Percentiles rank a stretch among this genome's conserved stretches.
Evolutionary conservation across 805 yeast species (phyloP).

Genomic region (Wickerhamiella nectarea): DNA sequence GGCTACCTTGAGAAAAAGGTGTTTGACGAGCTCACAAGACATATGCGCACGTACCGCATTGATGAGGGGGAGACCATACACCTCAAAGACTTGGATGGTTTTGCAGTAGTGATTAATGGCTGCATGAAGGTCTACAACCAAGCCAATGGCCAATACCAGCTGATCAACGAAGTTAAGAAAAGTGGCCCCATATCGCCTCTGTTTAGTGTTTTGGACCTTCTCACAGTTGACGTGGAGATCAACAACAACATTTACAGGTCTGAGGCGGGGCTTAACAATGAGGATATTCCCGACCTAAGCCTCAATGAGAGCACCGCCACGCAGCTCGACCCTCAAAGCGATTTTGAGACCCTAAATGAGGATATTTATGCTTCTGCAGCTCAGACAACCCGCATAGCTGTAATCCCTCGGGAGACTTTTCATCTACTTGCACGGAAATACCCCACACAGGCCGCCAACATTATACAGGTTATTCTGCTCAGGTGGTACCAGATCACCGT

Average conservation of each 20-base stretch:
- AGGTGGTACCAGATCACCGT: conserved; percentile 81
- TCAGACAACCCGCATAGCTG: conserved; percentile 69
- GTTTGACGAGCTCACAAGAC: conserved; percentile 81
- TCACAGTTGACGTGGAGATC: conserved; percentile 35
- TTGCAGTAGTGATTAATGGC: conserved; percentile 88
- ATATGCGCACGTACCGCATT: conserved; percentile 77
- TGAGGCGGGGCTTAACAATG: conserved; percentile 1
- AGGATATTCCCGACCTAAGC: conserved; percentile 8
- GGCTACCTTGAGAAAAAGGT: conserved; percentile 86
- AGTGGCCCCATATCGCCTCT: conserved; percentile 80
- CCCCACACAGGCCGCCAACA: conserved; percentile 85
- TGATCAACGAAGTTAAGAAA: conserved; percentile 64
- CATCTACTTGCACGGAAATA: conserved; percentile 53
- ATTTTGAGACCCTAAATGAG: conserved; percentile 16
- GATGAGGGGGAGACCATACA: conserved; percentile 63
- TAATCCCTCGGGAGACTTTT: conserved; percentile 79
- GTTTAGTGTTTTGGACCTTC: conserved; percentile 62
- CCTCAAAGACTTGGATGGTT: conserved; percentile 65
- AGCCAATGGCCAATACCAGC: conserved; percentile 40
- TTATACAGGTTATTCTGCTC: conserved; percentile 81
- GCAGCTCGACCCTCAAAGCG: conserved; percentile 3
- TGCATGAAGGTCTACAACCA: conserved; percentile 45
- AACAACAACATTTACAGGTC: conserved; percentile 10
- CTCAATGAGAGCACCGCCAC: not conserved
- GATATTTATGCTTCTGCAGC: conserved; percentile 63